These are phyloP conservation scores for Multifurca ochricompacta DNA, from an alignment of 768 basidiomycete genomes.

Conservation along the genomic window DNA sequence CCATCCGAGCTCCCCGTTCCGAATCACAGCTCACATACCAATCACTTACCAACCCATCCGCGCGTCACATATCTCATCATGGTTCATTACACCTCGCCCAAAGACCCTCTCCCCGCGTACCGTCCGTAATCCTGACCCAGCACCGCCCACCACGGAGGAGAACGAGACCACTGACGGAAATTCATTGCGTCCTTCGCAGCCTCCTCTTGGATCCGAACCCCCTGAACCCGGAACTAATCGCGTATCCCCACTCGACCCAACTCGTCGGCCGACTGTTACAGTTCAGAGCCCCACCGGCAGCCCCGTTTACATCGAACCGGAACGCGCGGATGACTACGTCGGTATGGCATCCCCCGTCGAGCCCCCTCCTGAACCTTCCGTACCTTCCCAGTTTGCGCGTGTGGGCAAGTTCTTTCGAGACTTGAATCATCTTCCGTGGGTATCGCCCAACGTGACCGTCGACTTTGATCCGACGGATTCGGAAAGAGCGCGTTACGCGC, in stretches of 20 bases:
- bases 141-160: slow-evolving; percentile 8
- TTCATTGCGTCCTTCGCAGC: background rate
- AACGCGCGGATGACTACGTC: slow-evolving; percentile 10
- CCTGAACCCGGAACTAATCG: background rate
- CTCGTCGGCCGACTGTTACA: slow-evolving; percentile 15
- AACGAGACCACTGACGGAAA: background rate
- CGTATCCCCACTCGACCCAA: background rate
- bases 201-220: background rate
- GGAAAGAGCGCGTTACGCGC: slow-evolving; percentile 5
- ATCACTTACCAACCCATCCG: slow-evolving; percentile 13
- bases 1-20: slow-evolving; percentile 12
- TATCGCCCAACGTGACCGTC: slow-evolving; percentile 14
- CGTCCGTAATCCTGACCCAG: slow-evolving; percentile 21
- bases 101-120: slow-evolving; percentile 14
- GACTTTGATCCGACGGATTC: slow-evolving; percentile 17
- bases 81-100: slow-evolving; percentile 10
- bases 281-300: slow-evolving; percentile 15
- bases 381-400: slow-evolving; percentile 16
- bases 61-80: slow-evolving; percentile 12
- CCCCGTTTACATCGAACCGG: slow-evolving; percentile 14
- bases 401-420: slow-evolving; percentile 19
- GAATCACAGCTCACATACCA: slow-evolving; percentile 19
- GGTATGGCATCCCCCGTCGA: slow-evolving; percentile 12
- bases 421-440: slow-evolving; percentile 19
- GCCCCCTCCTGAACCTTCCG: slow-evolving; percentile 5